Base-by-base conservation (phyloP, 2,329 filamentous ascomycete species). In the Clarireedia sp. region DNA sequence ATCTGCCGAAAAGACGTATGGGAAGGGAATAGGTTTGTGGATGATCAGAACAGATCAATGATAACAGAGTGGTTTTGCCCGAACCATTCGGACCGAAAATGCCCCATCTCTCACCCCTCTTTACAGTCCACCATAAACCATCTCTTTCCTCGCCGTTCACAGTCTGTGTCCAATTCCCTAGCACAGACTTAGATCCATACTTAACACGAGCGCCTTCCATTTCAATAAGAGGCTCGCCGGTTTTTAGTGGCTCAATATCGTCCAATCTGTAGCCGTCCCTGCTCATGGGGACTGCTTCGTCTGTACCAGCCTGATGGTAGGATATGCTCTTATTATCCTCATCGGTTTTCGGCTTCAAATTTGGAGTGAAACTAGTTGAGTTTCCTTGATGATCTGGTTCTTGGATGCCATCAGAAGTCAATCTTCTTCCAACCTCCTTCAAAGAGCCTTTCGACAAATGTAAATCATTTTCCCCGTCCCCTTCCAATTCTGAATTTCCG, bases 11-110 rank as follows among this genome's bases (percentile, higher is more conserved):
- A 14, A 96, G 77, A 63, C 82, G 86, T 58, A 99, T 86, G 0
- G 92, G 91, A 23, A 91, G 81, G 0, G 89, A 89, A 69, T 97
- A 99, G 0, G 91, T 85, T 70, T 97, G 92, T 0, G 94, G 94
- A 65, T 99, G 94, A 66, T 99, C 94, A 1, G 92, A 97, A 57
- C 89, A 95, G 57, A 99, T 87, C 5, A 99, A 78, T 5, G 90
- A 94, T 26, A 97, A 80, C 40, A 99, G 79, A 0, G 94, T 99
- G 0, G 94, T 99, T 74, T 99, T 99, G 17, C 94, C 94, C 0
- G 90, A 96, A 12, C 87, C 94, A 64, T 99, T 97, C 33, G 91
- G 87, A 0, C 94, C 94, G 66, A 99, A 94, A 17, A 97, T 81
- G 3, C 89, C 92, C 87, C 90, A 96, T 59, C 91, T 83, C 68